phyloP scores from a whole-genome alignment of 2,329 filamentous ascomycete genomes.

The Grosmannia clavigera region DNA sequence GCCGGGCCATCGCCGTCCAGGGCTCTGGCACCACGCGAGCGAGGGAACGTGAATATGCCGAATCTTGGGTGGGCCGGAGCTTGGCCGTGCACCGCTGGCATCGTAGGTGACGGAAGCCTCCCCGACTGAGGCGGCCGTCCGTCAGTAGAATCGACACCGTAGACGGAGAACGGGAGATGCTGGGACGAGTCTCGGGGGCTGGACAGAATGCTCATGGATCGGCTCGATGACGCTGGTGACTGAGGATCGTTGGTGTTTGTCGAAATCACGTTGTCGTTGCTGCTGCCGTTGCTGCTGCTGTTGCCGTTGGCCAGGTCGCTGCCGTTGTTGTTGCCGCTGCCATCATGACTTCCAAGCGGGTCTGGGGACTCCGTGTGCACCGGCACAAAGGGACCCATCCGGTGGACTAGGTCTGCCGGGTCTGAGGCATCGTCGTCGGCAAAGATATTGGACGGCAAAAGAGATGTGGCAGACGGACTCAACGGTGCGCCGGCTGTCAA shows the following conservation, averaged over 20 bases:
- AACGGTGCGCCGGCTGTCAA: conserved; percentile 56
- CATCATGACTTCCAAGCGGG: background rate
- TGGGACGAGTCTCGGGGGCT: conserved; percentile 51
- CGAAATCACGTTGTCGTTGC: background rate
- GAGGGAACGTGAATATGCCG: conserved; percentile 45
- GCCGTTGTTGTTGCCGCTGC: background rate
- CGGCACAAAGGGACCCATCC: conserved; percentile 24
- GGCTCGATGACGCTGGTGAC: conserved; percentile 47
- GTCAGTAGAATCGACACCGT: conserved; percentile 32
- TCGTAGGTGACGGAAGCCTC: conserved; percentile 28
- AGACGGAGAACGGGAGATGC: conserved; percentile 42
- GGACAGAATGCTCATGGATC: conserved; percentile 43
- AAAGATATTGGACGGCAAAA: conserved; percentile 55
- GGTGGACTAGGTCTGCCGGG: conserved; percentile 20
- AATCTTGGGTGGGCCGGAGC: conserved; percentile 27
- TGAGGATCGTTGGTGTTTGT: conserved; percentile 32
- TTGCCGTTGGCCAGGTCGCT: background rate
- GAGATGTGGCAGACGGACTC: conserved; percentile 62
- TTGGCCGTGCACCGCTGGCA: conserved; percentile 12
- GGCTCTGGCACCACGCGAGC: conserved; percentile 49
- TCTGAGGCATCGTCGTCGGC: conserved; percentile 46
- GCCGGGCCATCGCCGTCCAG: conserved; percentile 48
- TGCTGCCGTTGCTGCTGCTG: background rate
- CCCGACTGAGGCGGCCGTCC: conserved; percentile 26
- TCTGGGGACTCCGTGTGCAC: conserved; percentile 20